Evolutionary conservation across 78 protist species (phyloP), one percentile per base, ranked within the genome.

Genomic region (Mantamonas sphyraenae): DNA sequence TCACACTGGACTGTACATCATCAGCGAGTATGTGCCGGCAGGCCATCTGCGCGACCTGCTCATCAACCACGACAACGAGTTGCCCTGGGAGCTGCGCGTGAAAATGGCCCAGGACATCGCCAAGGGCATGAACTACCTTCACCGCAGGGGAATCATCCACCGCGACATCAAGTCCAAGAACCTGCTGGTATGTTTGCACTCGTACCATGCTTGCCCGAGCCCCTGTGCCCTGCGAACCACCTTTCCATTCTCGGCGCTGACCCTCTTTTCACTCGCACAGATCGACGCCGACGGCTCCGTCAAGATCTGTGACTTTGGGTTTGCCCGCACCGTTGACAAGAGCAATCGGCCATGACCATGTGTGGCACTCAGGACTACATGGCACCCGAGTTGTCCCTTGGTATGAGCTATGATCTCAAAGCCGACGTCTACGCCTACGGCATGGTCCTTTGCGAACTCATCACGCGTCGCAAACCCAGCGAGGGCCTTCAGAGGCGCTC

Each of bases 161-260:
- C 71, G 80, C 4, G 89, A 83, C 66, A 82, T 83, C 34, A 83
- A 76, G 77, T 24, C 62, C n/a, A 9, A 20, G 38, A 83, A 83
- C 73, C 53, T 74, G 14, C 71, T 83, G 26, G 31, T 77, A 0
- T 42, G 53, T 12, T 19, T 47, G 53, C 53, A 19, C 53, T 47
- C 53, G n/a, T n/a, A n/a, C n/a, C n/a, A n/a, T n/a, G n/a, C n/a
- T n/a, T n/a, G n/a, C n/a, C n/a, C n/a, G n/a, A n/a, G n/a, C n/a
- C n/a, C n/a, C n/a, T n/a, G n/a, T n/a, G n/a, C n/a, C n/a, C 37
- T 10, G 14, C 17, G 12, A 22, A 65, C 37, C 3, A 19, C 43
- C 0, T 26, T 4, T 10, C 45, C 43, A 19, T 33, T 19, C 53
- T 65, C 31, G 47, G 45, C 31, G 74, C 40, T 1, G 74, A 69